Base-by-base conservation (phyloP, 768 basidiomycete species). In the Rhodosporidiobolus odoratus region DNA sequence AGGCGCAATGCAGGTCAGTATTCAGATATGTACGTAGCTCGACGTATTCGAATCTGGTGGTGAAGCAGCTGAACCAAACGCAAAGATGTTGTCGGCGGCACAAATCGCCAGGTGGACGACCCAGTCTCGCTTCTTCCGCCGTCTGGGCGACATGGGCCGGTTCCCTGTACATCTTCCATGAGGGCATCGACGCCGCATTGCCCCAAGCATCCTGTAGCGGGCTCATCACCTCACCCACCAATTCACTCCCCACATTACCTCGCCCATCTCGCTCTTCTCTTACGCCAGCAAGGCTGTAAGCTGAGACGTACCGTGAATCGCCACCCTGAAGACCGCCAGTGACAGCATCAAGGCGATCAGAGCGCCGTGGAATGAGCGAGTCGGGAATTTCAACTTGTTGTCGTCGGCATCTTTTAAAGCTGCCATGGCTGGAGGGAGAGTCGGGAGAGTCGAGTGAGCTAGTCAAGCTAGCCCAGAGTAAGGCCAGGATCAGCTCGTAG, bases 291-390 rank as follows among this genome's bases (percentile, higher is more conserved):
- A 27, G 21, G 9, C 37, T 5, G 23, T n/a, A n/a, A 25, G 16
- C 21, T 47, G 1, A 25, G 6, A 9, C 75, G 40, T 45, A 74
- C 75, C 76, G 27, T 62, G 52, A 37, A 77, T 30, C 53, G 71
- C 68, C 68, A 74, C 70, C 19, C 75, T 34, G 59, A 68, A 66
- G 30, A 72, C 43, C n/a, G 71, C 72, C 21, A 76, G 65, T 0
- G 67, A 58, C 65, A 77, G 45, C 25, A 76, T 74, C 37, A 72
- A n/a, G 3, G 66, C 67, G 63, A 75, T 65, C 37, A 75, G 62
- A 35, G 50, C 47, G 65, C 69, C 68, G 54, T 71, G 69, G 35
- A 71, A 21, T n/a, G 69, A 62, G 27, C 52, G 34, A 16, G 65
- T 71, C 23, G 69, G 69, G 40, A 71, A 62, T 41, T 3, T 8